These are phyloP conservation scores for Hippophae rhamnoides DNA, from an alignment of 306 rosid species.

Conservation along the genomic window DNA sequence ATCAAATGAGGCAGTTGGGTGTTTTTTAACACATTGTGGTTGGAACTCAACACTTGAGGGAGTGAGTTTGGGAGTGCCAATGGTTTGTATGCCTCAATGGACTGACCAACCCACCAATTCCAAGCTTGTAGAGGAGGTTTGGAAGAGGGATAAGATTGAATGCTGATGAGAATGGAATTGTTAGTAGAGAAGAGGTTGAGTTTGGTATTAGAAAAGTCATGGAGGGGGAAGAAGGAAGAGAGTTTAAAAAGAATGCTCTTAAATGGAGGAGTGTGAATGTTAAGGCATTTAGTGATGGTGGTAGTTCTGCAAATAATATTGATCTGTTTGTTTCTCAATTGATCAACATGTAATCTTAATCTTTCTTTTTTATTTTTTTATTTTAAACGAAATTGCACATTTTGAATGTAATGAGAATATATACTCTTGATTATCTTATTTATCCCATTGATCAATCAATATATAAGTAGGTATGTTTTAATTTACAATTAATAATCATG, in stretches of 20 bases:
- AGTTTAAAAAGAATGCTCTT: conserved; percentile 1
- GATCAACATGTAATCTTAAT: neutral
- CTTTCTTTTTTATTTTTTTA: too few relatives aligned
- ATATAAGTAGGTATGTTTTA: too few relatives aligned
- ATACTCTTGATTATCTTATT: too few relatives aligned
- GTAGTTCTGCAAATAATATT: conserved; percentile 19
- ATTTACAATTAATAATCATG: too few relatives aligned
- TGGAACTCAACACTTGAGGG: conserved; percentile 30
- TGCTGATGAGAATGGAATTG: conserved; percentile 12
- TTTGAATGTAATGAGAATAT: too few relatives aligned
- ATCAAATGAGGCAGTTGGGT: conserved; percentile 18
- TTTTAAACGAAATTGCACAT: too few relatives aligned
- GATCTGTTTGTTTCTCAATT: conserved; percentile 10
- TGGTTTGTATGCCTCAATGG: conserved; percentile 26
- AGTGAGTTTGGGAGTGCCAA: conserved; percentile 15
- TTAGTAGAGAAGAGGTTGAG: conserved; percentile 1
- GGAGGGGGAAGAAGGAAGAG: conserved; percentile 8
- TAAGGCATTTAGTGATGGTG: conserved; percentile 11
- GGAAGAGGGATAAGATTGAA: conserved; percentile 22
- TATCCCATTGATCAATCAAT: too few relatives aligned
- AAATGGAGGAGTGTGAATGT: conserved; percentile 12
- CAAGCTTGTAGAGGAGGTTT: conserved; percentile 18
- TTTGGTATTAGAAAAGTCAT: conserved; percentile 12
- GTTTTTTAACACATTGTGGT: conserved; percentile 27
- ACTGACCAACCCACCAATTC: conserved; percentile 24